phyloP scores from a whole-genome alignment of 2,329 filamentous ascomycete species.

The Scleromitrula shiraiana region DNA sequence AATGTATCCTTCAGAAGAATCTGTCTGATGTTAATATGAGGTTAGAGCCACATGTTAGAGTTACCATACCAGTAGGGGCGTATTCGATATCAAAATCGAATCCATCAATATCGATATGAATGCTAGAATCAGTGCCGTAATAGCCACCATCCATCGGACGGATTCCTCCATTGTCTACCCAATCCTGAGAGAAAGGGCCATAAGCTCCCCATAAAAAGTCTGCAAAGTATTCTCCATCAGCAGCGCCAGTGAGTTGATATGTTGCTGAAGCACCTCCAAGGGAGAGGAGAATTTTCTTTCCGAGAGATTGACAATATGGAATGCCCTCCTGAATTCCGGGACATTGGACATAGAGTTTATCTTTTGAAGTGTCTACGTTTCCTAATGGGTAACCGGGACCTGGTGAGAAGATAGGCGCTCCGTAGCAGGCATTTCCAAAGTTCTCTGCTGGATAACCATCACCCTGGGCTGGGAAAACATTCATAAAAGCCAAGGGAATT shows the following conservation, averaged over 20 bases:
- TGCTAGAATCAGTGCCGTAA: constrained; percentile 5
- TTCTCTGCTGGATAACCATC: constrained; percentile 36
- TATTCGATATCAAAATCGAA: constrained; percentile 31
- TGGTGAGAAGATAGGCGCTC: constrained; percentile 28
- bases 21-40: constrained; percentile 14
- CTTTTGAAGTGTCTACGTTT: constrained; percentile 27
- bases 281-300: constrained; percentile 36
- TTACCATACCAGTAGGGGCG: constrained; percentile 14
- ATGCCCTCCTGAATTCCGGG: constrained; percentile 32
- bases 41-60: not conserved
- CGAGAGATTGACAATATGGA: constrained; percentile 32
- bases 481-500: constrained; percentile 37
- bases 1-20: constrained; percentile 23
- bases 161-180: constrained; percentile 26
- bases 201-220: constrained; percentile 36
- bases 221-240: constrained; percentile 32
- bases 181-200: constrained; percentile 31
- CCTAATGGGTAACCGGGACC: constrained; percentile 19
- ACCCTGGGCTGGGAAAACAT: constrained; percentile 35
- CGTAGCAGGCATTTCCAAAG: constrained; percentile 36
- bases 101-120: constrained; percentile 27
- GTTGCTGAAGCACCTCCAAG: constrained; percentile 28
- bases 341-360: constrained; percentile 31
- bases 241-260: constrained; percentile 33
- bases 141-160: constrained; percentile 24